Conservation (phyloP, 2,329 filamentous ascomycete species). For the Ophiostoma ips region DNA sequence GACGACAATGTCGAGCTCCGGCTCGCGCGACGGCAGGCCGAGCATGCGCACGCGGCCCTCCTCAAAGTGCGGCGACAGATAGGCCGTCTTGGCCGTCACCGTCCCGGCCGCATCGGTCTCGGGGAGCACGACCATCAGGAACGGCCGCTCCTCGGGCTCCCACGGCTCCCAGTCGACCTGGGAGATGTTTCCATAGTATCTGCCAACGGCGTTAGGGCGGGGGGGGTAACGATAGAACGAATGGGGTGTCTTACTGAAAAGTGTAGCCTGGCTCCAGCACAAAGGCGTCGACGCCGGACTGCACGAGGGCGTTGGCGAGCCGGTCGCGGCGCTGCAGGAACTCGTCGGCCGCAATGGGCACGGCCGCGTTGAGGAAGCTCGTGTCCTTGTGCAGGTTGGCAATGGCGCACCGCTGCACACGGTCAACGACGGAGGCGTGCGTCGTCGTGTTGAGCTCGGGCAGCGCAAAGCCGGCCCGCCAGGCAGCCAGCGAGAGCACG, state of each 20-base stretch:
- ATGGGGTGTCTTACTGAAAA: background rate
- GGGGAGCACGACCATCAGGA: constrained; percentile 1
- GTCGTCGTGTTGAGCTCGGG: background rate
- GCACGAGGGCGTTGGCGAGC: background rate
- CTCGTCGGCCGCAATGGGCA: background rate
- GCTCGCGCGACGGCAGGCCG: background rate
- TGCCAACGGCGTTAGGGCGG: too few relatives aligned
- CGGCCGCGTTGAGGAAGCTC: background rate
- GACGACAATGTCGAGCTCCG: constrained; percentile 2
- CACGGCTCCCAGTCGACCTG: constrained; percentile 3
- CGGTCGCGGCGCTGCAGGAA: background rate
- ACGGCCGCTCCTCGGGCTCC: constrained; percentile 2
- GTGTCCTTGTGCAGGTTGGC: background rate
- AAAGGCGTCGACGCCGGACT: constrained; percentile 1
- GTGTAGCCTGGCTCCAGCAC: background rate
- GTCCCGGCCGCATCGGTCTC: background rate
- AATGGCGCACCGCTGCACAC: background rate
- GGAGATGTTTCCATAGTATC: constrained; percentile 1
- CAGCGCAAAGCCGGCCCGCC: background rate
- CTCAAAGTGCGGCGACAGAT: background rate
- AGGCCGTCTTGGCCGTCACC: background rate
- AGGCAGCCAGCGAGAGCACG: background rate
- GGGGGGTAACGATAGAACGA: too few relatives aligned
- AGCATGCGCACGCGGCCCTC: constrained; percentile 2
- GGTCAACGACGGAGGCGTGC: background rate